Evolutionary conservation across 1,284 basidiomycete species (phyloP).

Genomic region (Laetiporus sulphureus): DNA sequence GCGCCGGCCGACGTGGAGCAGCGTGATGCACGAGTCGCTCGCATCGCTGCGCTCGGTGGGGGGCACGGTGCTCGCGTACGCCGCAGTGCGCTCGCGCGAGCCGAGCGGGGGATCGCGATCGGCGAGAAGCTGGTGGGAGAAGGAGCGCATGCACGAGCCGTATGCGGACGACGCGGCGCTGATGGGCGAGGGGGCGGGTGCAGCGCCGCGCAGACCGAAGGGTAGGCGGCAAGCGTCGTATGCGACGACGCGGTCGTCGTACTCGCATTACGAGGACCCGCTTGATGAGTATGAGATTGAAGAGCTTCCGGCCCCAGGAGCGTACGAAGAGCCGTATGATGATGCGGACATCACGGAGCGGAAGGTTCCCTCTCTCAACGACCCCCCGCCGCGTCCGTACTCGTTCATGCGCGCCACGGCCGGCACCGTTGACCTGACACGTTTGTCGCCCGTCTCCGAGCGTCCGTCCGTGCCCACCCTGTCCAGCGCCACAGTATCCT

Average conservation of each 20-base stretch:
- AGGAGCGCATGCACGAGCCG: slow-evolving; percentile 30
- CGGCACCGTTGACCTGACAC: slow-evolving; percentile 20
- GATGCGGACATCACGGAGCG: slow-evolving; percentile 12
- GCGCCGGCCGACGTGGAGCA: slow-evolving; percentile 22
- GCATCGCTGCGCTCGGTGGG: slow-evolving; percentile 47
- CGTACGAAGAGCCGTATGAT: slow-evolving; percentile 19
- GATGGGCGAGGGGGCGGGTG: slow-evolving; percentile 25
- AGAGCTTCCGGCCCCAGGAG: slow-evolving; percentile 18
- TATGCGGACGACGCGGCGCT: slow-evolving; percentile 40
- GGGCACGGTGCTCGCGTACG: slow-evolving; percentile 25
- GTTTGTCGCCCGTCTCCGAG: slow-evolving; percentile 26
- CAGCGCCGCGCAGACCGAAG: slow-evolving; percentile 23
- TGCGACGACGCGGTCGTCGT: slow-evolving; percentile 25
- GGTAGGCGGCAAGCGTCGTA: slow-evolving; percentile 35
- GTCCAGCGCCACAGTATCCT: slow-evolving; percentile 17
- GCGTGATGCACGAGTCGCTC: slow-evolving; percentile 25
- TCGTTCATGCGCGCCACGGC: slow-evolving; percentile 21
- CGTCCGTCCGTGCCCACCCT: slow-evolving; percentile 19
- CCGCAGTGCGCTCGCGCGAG: slow-evolving; percentile 27
- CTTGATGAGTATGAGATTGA: slow-evolving; percentile 45
- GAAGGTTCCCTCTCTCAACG: slow-evolving; percentile 16
- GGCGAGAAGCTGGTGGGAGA: slow-evolving; percentile 42
- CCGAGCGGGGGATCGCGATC: slow-evolving; percentile 21
- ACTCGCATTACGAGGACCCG: slow-evolving; percentile 40
- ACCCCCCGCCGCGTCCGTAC: slow-evolving; percentile 24